Conservation (phyloP, 2,329 filamentous ascomycete species). For the Arthrobotrys sinensis region DNA sequence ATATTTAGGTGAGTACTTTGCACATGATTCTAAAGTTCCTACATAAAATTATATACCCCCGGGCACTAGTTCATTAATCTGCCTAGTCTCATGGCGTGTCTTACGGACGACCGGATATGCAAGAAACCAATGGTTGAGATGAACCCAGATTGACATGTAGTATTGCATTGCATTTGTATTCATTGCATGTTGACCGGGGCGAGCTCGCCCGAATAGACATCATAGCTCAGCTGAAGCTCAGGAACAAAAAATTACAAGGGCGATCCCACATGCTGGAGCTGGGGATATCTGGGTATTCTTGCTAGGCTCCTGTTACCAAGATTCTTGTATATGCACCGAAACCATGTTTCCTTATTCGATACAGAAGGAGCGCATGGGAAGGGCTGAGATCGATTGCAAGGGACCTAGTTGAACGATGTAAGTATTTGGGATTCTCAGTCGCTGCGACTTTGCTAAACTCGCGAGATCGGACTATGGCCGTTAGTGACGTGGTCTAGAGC, state of each 20-base stretch:
- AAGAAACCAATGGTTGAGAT: conserved; percentile 25
- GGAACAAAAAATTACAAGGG: conserved; percentile 29
- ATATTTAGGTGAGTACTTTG: conserved; percentile 1
- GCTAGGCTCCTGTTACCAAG: conserved; percentile 17
- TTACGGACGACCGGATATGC: conserved; percentile 56
- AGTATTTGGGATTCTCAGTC: conserved; percentile 8
- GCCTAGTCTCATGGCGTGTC: conserved; percentile 7
- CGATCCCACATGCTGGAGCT: conserved; percentile 40
- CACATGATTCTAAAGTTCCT: conserved; percentile 29
- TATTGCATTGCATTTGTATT: conserved; percentile 2
- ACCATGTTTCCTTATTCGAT: conserved; percentile 24
- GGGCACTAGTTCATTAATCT: not conserved
- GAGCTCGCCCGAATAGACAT: not conserved
- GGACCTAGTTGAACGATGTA: conserved; percentile 3
- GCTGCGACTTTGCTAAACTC: not conserved
- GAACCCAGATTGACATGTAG: conserved; percentile 3
- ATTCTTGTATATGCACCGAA: conserved; percentile 9
- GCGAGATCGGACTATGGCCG: not conserved
- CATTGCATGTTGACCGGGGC: not conserved
- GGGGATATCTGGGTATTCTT: conserved; percentile 13
- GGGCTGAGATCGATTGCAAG: conserved; percentile 13
- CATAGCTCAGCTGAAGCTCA: conserved; percentile 22
- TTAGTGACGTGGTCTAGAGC: not conserved
- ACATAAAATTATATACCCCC: not conserved
- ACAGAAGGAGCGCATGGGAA: conserved; percentile 13